Evolutionary conservation across 306 rosid species (phyloP).

Genomic region (Cucurbita ficifolia): DNA sequence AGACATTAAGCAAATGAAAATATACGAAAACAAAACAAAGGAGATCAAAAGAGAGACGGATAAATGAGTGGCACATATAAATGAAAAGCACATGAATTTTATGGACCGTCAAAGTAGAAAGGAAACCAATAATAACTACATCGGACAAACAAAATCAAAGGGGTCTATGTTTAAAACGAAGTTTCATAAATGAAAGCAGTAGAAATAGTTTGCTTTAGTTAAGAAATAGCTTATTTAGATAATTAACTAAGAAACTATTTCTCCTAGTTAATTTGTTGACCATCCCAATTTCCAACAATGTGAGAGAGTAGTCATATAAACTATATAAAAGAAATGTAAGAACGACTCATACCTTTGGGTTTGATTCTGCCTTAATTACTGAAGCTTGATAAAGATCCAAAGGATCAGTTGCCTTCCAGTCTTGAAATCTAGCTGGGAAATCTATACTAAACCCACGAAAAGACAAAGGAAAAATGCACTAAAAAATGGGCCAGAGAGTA

Average conservation of each 20-base stretch:
- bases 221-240: not conserved
- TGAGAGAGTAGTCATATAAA: not conserved
- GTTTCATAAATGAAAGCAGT: too few species aligned
- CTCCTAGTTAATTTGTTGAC: not conserved
- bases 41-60: not conserved
- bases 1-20: not conserved
- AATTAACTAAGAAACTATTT: not conserved
- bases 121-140: not conserved
- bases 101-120: not conserved
- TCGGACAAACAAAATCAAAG: not conserved
- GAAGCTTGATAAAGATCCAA: slow-evolving; percentile 81
- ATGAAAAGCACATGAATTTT: not conserved
- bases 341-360: slow-evolving; percentile 56
- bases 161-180: too few species aligned
- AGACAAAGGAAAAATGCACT: slow-evolving; percentile 10
- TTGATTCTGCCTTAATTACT: slow-evolving; percentile 52
- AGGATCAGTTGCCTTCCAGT: slow-evolving; percentile 74
- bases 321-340: not conserved
- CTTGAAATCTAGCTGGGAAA: slow-evolving; percentile 66
- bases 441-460: slow-evolving; percentile 69
- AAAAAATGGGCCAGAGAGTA: slow-evolving; percentile 12
- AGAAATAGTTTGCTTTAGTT: not conserved
- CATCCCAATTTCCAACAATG: not conserved
- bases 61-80: not conserved
- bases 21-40: not conserved